phyloP scores from a whole-genome alignment of 352 stramenopile species.

The Phytopythium mirpurense region DNA sequence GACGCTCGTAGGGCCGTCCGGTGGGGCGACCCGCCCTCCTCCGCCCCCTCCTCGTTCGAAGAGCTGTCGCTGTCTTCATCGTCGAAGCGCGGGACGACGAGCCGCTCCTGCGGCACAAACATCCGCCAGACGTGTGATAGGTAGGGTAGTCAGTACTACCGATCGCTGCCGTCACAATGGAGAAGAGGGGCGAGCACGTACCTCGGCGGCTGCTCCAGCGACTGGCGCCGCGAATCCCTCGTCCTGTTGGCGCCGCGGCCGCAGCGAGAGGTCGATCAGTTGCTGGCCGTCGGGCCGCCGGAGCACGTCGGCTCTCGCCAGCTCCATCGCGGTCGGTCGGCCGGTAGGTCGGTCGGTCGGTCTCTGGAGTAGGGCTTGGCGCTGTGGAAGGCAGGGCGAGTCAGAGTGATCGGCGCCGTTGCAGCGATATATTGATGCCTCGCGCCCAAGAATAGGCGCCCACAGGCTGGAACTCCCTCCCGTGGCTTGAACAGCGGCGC shows the following conservation, averaged over 20 bases:
- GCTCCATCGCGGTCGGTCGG: slow-evolving; percentile 36
- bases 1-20: neutral
- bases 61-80: slow-evolving; percentile 58
- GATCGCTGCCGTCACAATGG: too few relatives aligned
- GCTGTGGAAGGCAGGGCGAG: neutral
- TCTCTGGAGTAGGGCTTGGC: too few relatives aligned
- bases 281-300: slow-evolving; percentile 39
- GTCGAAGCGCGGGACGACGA: slow-evolving; percentile 65
- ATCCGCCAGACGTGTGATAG: too few relatives aligned
- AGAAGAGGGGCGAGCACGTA: neutral
- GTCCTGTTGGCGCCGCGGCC: slow-evolving; percentile 12
- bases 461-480: too few relatives aligned
- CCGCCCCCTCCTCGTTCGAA: slow-evolving; percentile 5
- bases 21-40: too few relatives aligned
- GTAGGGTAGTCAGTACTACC: too few relatives aligned
- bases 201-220: neutral
- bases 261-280: slow-evolving; percentile 50
- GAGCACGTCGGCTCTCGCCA: slow-evolving; percentile 41
- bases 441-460: neutral
- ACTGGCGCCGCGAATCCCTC: slow-evolving; percentile 11
- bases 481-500: too few relatives aligned
- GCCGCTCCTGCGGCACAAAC: slow-evolving; percentile 16
- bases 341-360: too few relatives aligned
- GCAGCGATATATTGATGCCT: neutral
- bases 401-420: neutral